Base-by-base conservation (phyloP, 306 rosid species). In the Prunus armeniaca region DNA sequence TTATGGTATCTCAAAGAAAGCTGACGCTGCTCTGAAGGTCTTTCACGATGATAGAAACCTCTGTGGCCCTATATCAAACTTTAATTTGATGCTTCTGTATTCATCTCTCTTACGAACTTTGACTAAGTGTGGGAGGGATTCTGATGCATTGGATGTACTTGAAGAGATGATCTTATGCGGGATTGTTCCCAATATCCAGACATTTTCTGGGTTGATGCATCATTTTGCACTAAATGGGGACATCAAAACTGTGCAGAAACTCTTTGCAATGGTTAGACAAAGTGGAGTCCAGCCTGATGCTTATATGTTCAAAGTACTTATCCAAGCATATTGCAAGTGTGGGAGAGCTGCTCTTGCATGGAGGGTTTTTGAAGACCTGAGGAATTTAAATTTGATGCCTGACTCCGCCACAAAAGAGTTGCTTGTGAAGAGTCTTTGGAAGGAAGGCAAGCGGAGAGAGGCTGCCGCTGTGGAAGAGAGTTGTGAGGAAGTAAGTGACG, bases 361-460 rank as follows among this genome's bases (percentile, higher is more conserved):
- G 91, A 90, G 93, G 75, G 80, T 84, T 58, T 90, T 87, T 73
- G 93, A 89, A 84, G 97, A 93, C 77, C 75, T 87, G 88, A 89
- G 85, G 77, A 89, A 78, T 81, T 80, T 76, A 22, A 87, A 78
- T 69, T 71, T 87, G 85, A 41, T 85, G 78, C 96, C 91, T 52
- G 96, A 93, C 65, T 74, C 83, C 17, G 75, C 84, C 80, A 93
- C 90, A 64, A 93, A 90, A 84, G 93, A 90, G 68, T 77, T 90
- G 84, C 89, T 93, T n/a, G 94, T 93, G 27, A 89, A 85, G 86
- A 84, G 93, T 83, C 96, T 93, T 25, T 93, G 97, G 96, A 89
- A 79, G 84, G 94, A 93, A 86, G 94, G 91, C 77, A 87, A 85
- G 82, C 84, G 96, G 62, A 85, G 88, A 75, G 97, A 93, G 78